These are phyloP conservation scores for Beauveria brongniartii DNA, from an alignment of 2,329 filamentous ascomycete species.

Conservation along the genomic window DNA sequence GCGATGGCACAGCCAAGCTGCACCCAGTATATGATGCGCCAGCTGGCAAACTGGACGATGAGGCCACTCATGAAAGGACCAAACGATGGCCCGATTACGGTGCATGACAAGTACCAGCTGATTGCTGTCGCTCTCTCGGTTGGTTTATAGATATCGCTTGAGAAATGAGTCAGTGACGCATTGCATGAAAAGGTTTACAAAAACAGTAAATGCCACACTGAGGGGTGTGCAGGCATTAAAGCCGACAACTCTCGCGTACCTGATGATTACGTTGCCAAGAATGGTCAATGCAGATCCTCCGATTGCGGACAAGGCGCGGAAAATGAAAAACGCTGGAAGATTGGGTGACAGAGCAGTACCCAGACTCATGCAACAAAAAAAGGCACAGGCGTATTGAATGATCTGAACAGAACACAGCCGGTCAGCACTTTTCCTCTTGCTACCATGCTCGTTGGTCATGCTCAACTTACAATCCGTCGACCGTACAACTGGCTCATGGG, in stretches of 20 bases:
- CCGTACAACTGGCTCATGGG: conserved; percentile 61
- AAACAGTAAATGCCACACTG: background rate
- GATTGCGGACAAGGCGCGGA: conserved; percentile 66
- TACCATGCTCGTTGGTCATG: too few relatives aligned
- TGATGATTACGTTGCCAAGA: conserved; percentile 62
- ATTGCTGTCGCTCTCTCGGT: conserved; percentile 64
- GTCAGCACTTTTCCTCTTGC: background rate
- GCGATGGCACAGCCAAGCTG: conserved; percentile 60
- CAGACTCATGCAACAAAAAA: conserved; percentile 63
- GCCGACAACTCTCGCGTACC: conserved; percentile 24
- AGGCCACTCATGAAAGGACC: conserved; percentile 67
- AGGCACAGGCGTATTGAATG: conserved; percentile 46
- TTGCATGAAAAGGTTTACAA: background rate
- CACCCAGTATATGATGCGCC: conserved; percentile 72
- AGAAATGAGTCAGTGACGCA: background rate
- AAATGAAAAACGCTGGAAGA: conserved; percentile 62
- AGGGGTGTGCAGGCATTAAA: conserved; percentile 18
- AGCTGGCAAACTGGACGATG: conserved; percentile 65
- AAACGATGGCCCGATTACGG: conserved; percentile 62
- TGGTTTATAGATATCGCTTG: conserved; percentile 52
- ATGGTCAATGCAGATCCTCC: conserved; percentile 68
- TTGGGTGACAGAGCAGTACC: conserved; percentile 67
- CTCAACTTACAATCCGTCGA: conserved; percentile 41
- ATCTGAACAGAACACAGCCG: conserved; percentile 14
- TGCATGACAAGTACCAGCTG: conserved; percentile 65